These are phyloP conservation scores for Pleurotus pulmonarius DNA, from an alignment of 768 basidiomycete species.

Conservation along the genomic window DNA sequence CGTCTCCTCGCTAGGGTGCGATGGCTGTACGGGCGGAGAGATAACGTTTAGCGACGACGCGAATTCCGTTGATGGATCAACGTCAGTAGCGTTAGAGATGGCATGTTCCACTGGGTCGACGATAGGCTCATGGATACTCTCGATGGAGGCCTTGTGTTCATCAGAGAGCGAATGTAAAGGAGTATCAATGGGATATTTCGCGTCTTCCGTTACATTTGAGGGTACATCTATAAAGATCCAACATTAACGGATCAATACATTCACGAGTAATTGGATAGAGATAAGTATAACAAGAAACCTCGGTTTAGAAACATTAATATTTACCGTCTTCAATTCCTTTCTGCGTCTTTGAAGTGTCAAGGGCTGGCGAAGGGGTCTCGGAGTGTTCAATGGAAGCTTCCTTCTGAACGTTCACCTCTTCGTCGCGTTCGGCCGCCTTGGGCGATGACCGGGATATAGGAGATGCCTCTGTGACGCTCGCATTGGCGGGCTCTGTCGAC, in stretches of 20 bases:
- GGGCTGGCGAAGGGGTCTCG: neutral
- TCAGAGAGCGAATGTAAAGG: neutral
- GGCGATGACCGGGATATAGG: neutral
- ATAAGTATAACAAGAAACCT: constrained; percentile 8
- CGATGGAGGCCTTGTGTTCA: neutral
- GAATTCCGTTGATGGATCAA: neutral
- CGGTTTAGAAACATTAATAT: constrained; percentile 17
- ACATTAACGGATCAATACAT: neutral
- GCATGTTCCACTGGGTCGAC: neutral
- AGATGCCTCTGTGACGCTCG: neutral
- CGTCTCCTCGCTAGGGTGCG: neutral
- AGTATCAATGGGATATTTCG: neutral
- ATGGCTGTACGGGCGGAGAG: neutral
- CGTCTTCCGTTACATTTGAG: neutral
- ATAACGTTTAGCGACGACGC: neutral
- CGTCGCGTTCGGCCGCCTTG: neutral
- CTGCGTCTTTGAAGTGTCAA: too few relatives aligned
- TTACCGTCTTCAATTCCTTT: constrained; percentile 24
- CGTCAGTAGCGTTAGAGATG: neutral
- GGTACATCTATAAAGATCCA: constrained; percentile 2
- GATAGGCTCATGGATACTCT: neutral
- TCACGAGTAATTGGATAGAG: constrained; percentile 3
- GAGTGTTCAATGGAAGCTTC: neutral
- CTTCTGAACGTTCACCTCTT: neutral
- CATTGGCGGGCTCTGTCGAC: neutral